phyloP scores from a whole-genome alignment of 805 yeast species.

The Candida nanaspora region DNA sequence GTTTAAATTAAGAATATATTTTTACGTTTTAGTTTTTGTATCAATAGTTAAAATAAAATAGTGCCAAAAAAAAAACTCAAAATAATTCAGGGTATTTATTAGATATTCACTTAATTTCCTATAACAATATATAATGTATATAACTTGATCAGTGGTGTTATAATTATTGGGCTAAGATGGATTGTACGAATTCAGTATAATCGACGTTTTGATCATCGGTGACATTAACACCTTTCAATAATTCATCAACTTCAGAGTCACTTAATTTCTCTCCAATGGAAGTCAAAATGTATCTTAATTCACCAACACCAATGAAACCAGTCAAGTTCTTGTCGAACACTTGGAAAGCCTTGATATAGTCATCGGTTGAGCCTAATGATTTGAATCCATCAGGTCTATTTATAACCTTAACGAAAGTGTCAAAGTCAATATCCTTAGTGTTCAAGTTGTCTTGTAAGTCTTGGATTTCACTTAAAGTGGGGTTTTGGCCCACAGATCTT shows the following conservation, averaged over 20 bases:
- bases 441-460: conserved; percentile 37
- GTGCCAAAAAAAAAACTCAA: neutral
- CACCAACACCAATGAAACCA: conserved; percentile 96
- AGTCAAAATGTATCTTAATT: conserved; percentile 88
- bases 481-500: conserved; percentile 97
- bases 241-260: conserved; percentile 90
- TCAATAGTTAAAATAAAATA: neutral
- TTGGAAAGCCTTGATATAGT: conserved; percentile 92
- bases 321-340: conserved; percentile 95
- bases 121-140: too few species aligned
- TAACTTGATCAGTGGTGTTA: neutral
- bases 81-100: neutral
- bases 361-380: conserved; percentile 83
- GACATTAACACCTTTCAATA: conserved; percentile 89
- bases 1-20: conserved; percentile 40
- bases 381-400: conserved; percentile 86
- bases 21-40: neutral
- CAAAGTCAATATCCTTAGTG: conserved; percentile 54
- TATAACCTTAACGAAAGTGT: conserved; percentile 66
- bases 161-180: conserved; percentile 75
- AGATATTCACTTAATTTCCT: neutral
- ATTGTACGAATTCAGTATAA: conserved; percentile 90
- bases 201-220: conserved; percentile 93
- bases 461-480: conserved; percentile 82
- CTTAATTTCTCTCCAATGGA: conserved; percentile 91